phyloP scores from a whole-genome alignment of 108 stramenopile species.

The Poteriospumella lacustris region DNA sequence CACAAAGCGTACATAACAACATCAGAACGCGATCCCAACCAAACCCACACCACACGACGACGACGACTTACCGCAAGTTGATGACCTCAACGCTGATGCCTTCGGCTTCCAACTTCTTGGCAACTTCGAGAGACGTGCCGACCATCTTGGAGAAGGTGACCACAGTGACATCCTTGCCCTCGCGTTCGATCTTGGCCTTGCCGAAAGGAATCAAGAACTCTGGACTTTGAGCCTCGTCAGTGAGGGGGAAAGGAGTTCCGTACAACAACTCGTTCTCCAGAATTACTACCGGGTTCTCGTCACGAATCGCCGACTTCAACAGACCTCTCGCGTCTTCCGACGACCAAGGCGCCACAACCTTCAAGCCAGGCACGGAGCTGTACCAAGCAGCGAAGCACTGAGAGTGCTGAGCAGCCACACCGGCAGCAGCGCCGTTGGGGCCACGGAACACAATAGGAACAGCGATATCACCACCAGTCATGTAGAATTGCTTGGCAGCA shows the following conservation, averaged over 20 bases:
- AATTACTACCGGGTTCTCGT: slow-evolving; percentile 93
- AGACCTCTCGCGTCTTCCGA: slow-evolving; percentile 95
- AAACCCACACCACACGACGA: not conserved
- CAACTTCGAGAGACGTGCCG: slow-evolving; percentile 81
- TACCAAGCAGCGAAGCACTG: slow-evolving; percentile 99
- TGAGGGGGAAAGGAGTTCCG: slow-evolving; percentile 85
- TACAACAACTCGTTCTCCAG: slow-evolving; percentile 99
- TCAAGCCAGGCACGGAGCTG: slow-evolving; percentile 76
- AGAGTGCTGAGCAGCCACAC: slow-evolving; percentile 96
- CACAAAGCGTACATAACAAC: slow-evolving; percentile 38
- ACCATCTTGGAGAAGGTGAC: slow-evolving; percentile 86
- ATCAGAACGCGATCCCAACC: not conserved
- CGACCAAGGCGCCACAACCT: slow-evolving; percentile 80
- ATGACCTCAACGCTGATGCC: slow-evolving; percentile 84
- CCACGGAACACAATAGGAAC: slow-evolving; percentile 98
- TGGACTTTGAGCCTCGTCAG: slow-evolving; percentile 72
- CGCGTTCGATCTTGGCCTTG: slow-evolving; percentile 58
- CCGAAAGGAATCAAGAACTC: slow-evolving; percentile 82
- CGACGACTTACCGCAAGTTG: slow-evolving; percentile 61
- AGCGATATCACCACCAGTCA: slow-evolving; percentile 86
- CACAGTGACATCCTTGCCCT: slow-evolving; percentile 90
- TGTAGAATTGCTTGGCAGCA: slow-evolving; percentile 98
- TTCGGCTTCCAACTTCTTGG: slow-evolving; percentile 70
- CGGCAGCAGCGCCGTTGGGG: slow-evolving; percentile 94
- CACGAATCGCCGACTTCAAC: slow-evolving; percentile 97